Evolutionary conservation across 176 grass and related monocot genomes (phyloP).

Genomic region (Oryza australiensis): DNA sequence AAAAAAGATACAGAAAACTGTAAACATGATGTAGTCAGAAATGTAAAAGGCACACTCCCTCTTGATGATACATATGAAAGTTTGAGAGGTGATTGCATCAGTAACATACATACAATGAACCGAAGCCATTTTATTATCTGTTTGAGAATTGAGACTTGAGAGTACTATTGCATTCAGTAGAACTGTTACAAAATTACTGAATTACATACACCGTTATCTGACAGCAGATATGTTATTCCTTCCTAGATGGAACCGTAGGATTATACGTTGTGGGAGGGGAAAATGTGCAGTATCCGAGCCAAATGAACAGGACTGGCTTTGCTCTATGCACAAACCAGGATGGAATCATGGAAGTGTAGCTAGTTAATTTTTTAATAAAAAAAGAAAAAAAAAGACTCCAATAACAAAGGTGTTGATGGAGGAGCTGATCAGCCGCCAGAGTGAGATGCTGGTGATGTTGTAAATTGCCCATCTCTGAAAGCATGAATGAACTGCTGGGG

Average conservation of each 20-base stretch:
- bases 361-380: background rate
- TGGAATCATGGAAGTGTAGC: background rate
- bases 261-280: background rate
- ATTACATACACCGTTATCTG: background rate
- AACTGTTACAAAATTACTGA: background rate
- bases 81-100: background rate
- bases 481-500: conserved; percentile 56
- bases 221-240: background rate
- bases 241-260: background rate
- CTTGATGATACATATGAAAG: conserved; percentile 1
- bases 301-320: background rate
- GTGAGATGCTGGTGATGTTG: conserved; percentile 41
- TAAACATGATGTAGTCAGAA: background rate
- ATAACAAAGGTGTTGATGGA: background rate
- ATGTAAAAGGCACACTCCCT: conserved; percentile 4
- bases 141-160: background rate
- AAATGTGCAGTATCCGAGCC: background rate
- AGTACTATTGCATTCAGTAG: background rate
- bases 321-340: conserved; percentile 1
- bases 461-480: conserved; percentile 45
- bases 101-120: background rate
- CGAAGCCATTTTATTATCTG: background rate
- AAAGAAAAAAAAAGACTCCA: background rate
- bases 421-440: conserved; percentile 32
- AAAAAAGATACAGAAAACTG: background rate